Evolutionary conservation across 164 flowering plant genomes (phyloP).

Genomic region (Vitis amurensis): DNA sequence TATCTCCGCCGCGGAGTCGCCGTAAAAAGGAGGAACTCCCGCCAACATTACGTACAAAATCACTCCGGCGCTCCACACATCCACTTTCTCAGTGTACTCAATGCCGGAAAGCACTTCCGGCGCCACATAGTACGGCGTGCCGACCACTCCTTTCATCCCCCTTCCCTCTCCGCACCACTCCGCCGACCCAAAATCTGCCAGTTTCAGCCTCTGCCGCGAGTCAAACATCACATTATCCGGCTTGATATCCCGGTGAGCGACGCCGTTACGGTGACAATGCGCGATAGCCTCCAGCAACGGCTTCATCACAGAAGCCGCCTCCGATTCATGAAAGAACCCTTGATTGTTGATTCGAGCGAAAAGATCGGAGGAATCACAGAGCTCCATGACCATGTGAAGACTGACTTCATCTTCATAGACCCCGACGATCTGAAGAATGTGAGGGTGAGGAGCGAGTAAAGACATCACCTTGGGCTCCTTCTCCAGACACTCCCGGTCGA

Average conservation of each 20-base stretch:
- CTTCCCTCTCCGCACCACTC: conserved; percentile 39
- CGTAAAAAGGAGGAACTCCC: conserved; percentile 76
- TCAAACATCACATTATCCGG: conserved; percentile 73
- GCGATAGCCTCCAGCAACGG: conserved; percentile 46
- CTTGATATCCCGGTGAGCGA: conserved; percentile 71
- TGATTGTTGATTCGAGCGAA: conserved; percentile 35
- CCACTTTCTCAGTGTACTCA: conserved; percentile 73
- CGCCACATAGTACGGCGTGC: conserved; percentile 90
- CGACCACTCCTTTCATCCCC: conserved; percentile 59
- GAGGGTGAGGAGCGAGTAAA: conserved; percentile 40
- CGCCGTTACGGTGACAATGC: conserved; percentile 55
- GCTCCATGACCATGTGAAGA: conserved; percentile 51
- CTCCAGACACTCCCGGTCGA: conserved; percentile 58
- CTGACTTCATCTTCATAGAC: conserved; percentile 44
- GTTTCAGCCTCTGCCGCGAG: conserved; percentile 31
- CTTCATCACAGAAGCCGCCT: conserved; percentile 32
- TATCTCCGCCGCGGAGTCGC: conserved; percentile 61
- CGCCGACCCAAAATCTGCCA: conserved; percentile 80
- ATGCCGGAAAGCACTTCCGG: conserved; percentile 74
- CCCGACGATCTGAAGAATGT: conserved; percentile 40
- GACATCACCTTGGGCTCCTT: conserved; percentile 65
- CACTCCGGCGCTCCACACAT: conserved; percentile 85
- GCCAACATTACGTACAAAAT: conserved; percentile 74
- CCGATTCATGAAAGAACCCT: conserved; percentile 31
- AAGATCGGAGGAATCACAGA: conserved; percentile 41